Conservation (phyloP, 208 protist genomes). For the Hexamita inflata region DNA sequence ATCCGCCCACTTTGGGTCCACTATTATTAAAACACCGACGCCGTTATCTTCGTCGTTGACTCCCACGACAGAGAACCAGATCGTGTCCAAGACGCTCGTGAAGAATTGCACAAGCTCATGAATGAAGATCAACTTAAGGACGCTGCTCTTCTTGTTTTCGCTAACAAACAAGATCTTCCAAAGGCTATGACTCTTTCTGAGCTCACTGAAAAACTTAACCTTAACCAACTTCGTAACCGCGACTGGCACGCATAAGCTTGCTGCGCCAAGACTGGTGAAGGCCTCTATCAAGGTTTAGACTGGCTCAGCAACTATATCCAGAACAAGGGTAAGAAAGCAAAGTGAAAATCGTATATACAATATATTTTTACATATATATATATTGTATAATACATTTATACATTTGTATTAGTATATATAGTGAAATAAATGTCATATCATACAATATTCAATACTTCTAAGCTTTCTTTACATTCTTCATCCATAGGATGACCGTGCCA, state of each 20-base stretch:
- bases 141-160: conserved; percentile 80
- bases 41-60: conserved; percentile 43
- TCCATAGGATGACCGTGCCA: too few relatives aligned
- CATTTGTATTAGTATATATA: too few relatives aligned
- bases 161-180: conserved; percentile 90
- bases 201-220: conserved; percentile 58
- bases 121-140: conserved; percentile 83
- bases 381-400: too few relatives aligned
- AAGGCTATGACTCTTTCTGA: conserved; percentile 60
- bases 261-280: conserved; percentile 33
- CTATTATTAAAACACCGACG: conserved; percentile 39
- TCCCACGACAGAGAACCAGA: conserved; percentile 23
- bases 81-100: conserved; percentile 34
- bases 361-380: too few relatives aligned
- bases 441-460: too few relatives aligned
- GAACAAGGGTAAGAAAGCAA: conserved; percentile 4
- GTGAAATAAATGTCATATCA: too few relatives aligned
- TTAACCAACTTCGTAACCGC: conserved; percentile 40
- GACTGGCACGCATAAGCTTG: conserved; percentile 36
- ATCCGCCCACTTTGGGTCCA: conserved; percentile 40
- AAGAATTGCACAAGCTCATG: conserved; percentile 81
- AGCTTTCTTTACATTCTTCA: too few relatives aligned
- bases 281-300: conserved; percentile 27
- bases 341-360: background rate
- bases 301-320: conserved; percentile 19